Evolutionary conservation across 2,329 filamentous ascomycete genomes (phyloP).

Genomic region (Lasiodiplodia theobromae): DNA sequence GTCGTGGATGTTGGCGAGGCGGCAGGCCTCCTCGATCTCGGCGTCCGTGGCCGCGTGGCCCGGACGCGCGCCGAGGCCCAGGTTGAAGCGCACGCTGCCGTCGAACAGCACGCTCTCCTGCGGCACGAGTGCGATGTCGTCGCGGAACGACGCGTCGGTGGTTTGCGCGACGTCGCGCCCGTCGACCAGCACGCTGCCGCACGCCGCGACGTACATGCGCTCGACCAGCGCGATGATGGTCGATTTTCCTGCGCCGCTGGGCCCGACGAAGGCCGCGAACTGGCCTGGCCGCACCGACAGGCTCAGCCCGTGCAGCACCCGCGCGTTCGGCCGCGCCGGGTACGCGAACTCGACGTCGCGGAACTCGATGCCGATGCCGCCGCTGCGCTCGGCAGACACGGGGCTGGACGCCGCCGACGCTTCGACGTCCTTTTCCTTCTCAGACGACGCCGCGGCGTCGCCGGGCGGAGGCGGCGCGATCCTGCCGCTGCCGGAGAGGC

Average conservation of each 20-base stretch:
- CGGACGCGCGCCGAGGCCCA: conserved; percentile 60
- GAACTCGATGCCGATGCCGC: conserved; percentile 59
- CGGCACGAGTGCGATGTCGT: conserved; percentile 54
- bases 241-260: conserved; percentile 72
- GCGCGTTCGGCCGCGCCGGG: conserved; percentile 65
- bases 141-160: not conserved
- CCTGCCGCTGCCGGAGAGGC: not conserved
- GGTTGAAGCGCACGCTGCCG: conserved; percentile 56
- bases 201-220: conserved; percentile 61
- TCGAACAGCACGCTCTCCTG: conserved; percentile 58
- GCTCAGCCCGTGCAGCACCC: conserved; percentile 64
- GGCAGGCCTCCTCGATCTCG: conserved; percentile 72
- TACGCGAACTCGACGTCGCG: conserved; percentile 70
- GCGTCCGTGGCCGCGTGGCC: conserved; percentile 62
- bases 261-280: conserved; percentile 70
- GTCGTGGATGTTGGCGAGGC: conserved; percentile 74
- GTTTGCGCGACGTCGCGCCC: conserved; percentile 52
- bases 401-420: conserved; percentile 33
- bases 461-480: conserved; percentile 33
- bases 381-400: not conserved
- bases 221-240: conserved; percentile 65
- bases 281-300: conserved; percentile 65
- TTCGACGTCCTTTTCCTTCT: conserved; percentile 40
- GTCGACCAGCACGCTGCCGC: conserved; percentile 61
- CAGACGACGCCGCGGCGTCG: not conserved